These are phyloP conservation scores for Phycomyces nitens DNA, from an alignment of 192 early-diverging fungal species.

Conservation along the genomic window DNA sequence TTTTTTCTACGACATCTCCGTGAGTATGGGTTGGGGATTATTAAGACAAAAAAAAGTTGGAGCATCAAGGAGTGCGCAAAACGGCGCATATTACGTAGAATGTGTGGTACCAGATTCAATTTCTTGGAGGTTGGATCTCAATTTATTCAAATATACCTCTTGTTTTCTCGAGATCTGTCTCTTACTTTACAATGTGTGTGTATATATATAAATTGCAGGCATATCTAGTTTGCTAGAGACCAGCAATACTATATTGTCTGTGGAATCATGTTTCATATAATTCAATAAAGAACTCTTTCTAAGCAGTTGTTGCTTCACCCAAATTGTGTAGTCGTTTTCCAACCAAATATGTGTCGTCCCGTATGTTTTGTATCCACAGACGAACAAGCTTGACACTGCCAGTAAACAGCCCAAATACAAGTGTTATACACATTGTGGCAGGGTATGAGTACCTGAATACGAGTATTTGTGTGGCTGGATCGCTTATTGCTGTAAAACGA, in stretches of 20 bases:
- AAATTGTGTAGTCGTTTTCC: slow-evolving; percentile 83
- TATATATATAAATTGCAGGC: too few relatives aligned
- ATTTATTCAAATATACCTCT: background rate
- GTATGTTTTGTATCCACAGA: slow-evolving; percentile 69
- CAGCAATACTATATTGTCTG: background rate
- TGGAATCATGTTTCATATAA: too few relatives aligned
- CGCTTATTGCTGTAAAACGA: slow-evolving; percentile 10
- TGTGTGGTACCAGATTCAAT: background rate
- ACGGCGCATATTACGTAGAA: too few relatives aligned
- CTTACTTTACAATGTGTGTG: background rate
- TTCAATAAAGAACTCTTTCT: too few relatives aligned
- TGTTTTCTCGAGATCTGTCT: background rate
- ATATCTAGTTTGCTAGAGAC: background rate
- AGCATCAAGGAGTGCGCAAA: too few relatives aligned
- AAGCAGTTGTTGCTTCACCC: background rate
- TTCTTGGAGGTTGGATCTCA: background rate
- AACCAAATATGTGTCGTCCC: slow-evolving; percentile 81
- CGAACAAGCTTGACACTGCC: background rate
- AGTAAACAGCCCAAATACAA: slow-evolving; percentile 2
- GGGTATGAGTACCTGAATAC: slow-evolving; percentile 23
- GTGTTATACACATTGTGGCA: slow-evolving; percentile 6
- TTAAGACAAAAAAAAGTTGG: too few relatives aligned
- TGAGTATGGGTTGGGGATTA: too few relatives aligned
- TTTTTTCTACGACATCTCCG: too few relatives aligned
- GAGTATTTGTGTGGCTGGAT: slow-evolving; percentile 17